These are phyloP conservation scores for Terana coerulea DNA, from an alignment of 768 basidiomycete genomes.

Conservation along the genomic window DNA sequence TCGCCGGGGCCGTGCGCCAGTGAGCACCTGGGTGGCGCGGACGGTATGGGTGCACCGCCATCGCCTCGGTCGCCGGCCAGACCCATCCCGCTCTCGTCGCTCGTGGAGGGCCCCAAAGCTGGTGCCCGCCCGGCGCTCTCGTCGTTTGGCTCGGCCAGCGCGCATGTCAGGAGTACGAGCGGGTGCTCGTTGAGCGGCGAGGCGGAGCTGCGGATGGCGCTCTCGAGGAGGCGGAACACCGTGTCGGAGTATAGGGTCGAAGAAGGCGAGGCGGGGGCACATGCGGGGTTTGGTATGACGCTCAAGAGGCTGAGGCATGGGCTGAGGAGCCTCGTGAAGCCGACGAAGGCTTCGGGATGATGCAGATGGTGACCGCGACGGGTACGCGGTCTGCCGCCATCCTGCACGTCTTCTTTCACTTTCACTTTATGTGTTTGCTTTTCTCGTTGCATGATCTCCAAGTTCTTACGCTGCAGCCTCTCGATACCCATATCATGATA, in stretches of 20 bases:
- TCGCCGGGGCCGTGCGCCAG: no score
- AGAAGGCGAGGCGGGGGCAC: conserved; percentile 9
- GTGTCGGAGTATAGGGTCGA: conserved; percentile 15
- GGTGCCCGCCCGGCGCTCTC: conserved; percentile 9
- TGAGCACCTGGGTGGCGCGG: no score
- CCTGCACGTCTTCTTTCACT: background rate
- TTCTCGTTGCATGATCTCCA: background rate
- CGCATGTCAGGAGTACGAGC: conserved; percentile 8
- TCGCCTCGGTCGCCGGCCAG: no score
- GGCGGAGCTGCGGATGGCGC: conserved; percentile 26
- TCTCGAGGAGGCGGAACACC: conserved; percentile 18
- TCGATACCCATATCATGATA: background rate
- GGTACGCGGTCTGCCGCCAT: no score
- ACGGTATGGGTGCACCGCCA: no score
- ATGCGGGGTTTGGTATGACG: conserved; percentile 14
- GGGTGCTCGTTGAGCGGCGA: conserved; percentile 28
- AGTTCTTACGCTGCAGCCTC: background rate
- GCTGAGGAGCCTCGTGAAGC: conserved; percentile 19
- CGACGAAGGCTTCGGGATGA: background rate
- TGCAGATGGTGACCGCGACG: no score
- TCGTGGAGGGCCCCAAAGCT: no score
- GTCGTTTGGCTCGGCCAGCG: conserved; percentile 9
- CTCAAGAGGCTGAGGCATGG: conserved; percentile 24
- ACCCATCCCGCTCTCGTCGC: no score
- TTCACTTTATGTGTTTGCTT: background rate